phyloP scores from a whole-genome alignment of 169 alveolate genomes.

The Eimeria falciformis region DNA sequence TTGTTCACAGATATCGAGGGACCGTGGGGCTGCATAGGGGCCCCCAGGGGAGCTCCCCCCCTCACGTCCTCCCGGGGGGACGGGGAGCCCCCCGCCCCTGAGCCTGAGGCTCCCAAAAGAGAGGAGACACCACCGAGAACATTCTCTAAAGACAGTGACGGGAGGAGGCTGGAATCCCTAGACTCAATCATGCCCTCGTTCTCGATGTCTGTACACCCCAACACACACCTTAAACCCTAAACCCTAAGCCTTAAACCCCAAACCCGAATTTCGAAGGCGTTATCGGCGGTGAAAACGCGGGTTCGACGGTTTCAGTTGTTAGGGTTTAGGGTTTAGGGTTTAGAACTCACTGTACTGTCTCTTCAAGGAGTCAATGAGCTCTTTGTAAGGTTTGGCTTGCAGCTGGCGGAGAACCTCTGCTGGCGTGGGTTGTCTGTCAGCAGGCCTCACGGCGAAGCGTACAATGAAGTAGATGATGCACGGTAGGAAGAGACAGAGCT shows the following conservation, averaged over 20 bases:
- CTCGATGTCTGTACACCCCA: background rate
- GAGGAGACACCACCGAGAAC: conserved; percentile 36
- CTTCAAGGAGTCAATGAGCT: background rate
- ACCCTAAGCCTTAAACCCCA: conserved; percentile 21
- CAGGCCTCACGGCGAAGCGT: conserved; percentile 47
- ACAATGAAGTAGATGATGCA: conserved; percentile 63
- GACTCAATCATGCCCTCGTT: background rate
- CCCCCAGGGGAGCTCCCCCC: conserved; percentile 1
- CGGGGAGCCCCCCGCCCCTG: background rate
- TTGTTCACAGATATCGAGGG: conserved; percentile 41
- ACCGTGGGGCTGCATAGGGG: background rate
- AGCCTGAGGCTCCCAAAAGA: background rate
- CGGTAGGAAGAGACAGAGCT: conserved; percentile 38
- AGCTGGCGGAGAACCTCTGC: background rate
- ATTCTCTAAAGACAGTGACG: background rate
- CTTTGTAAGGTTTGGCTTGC: conserved; percentile 24
- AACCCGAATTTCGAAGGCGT: background rate
- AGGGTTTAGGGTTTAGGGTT: conserved; percentile 49
- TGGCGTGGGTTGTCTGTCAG: conserved; percentile 61
- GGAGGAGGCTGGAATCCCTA: background rate
- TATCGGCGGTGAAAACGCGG: background rate
- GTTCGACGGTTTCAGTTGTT: background rate
- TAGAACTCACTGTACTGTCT: conserved; percentile 35
- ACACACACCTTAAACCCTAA: background rate
- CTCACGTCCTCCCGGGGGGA: background rate